A percentile compares a stretch with the other conserved stretches of the same genome.
These are phyloP conservation scores for Albatrellus ellisii DNA, from an alignment of 768 basidiomycete species.

Conservation along the genomic window DNA sequence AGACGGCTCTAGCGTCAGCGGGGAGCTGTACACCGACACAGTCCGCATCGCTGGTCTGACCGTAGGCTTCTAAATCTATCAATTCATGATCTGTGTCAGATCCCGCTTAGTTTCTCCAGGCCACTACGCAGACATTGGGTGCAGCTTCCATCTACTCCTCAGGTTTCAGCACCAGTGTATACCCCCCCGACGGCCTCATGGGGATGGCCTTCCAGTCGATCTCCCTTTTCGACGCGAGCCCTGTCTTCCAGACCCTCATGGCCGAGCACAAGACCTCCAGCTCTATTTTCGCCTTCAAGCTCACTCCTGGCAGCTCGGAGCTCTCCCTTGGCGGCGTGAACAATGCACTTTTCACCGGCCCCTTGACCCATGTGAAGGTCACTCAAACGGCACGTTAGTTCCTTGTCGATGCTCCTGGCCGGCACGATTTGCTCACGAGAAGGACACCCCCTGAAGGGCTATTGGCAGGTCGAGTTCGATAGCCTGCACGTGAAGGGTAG, in stretches of 20 bases:
- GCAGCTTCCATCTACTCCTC: conserved; percentile 29
- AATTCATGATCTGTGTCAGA: not conserved
- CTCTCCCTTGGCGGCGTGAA: conserved; percentile 27
- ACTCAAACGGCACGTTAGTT: not conserved
- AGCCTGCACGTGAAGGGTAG: conserved; percentile 6
- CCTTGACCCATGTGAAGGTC: conserved; percentile 20
- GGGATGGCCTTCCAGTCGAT: conserved; percentile 25
- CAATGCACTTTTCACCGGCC: conserved; percentile 20
- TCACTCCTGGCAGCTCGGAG: conserved; percentile 16
- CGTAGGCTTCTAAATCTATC: conserved; percentile 9
- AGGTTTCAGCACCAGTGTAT: conserved; percentile 17
- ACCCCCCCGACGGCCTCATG: conserved; percentile 28
- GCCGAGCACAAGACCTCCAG: conserved; percentile 11
- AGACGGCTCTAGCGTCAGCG: conserved; percentile 26
- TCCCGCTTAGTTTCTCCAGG: conserved; percentile 1
- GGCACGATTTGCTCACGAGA: conserved; percentile 2
- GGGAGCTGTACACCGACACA: conserved; percentile 29
- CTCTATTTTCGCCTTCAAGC: conserved; percentile 19
- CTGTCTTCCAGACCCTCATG: conserved; percentile 23
- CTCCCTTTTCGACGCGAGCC: conserved; percentile 13
- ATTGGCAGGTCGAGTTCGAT: conserved; percentile 17
- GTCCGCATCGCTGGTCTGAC: conserved; percentile 25
- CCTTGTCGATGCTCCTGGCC: not conserved
- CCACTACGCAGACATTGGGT: conserved; percentile 29
- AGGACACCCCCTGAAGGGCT: conserved; percentile 9